Conservation (phyloP, 768 basidiomycete genomes). For the Pleurotus tuber-regium region DNA sequence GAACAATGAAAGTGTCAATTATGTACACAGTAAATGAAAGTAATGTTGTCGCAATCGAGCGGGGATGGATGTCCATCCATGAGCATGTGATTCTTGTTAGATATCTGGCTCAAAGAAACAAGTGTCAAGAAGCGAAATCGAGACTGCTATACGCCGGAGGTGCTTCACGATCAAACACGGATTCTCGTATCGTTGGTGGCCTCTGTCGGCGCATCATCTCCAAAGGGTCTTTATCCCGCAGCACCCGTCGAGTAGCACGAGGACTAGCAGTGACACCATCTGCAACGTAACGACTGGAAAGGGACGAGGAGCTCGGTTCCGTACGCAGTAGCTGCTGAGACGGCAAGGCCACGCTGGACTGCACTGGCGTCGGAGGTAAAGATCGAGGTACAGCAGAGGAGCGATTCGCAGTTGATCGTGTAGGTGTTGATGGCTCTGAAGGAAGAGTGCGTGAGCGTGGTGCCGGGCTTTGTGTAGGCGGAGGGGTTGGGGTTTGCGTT, state of each 20-base stretch:
- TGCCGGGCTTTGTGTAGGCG: constrained; percentile 4
- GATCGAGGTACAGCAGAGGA: constrained; percentile 5
- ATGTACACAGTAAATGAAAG: too few species aligned
- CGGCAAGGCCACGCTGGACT: not conserved
- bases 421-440: not conserved
- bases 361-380: constrained; percentile 1
- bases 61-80: not conserved
- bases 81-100: too few species aligned
- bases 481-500: constrained; percentile 3
- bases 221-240: not conserved
- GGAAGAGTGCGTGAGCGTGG: constrained; percentile 1
- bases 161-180: constrained; percentile 3
- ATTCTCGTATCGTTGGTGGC: constrained; percentile 7
- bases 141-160: constrained; percentile 9
- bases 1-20: too few species aligned
- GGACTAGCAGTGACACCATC: not conserved
- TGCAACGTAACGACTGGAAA: not conserved
- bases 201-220: not conserved
- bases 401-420: not conserved
- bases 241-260: not conserved
- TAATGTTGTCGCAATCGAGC: too few species aligned
- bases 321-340: too few species aligned
- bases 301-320: not conserved
- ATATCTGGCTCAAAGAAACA: not conserved
- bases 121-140: not conserved